Conservation (phyloP, 2,329 filamentous ascomycete genomes). For the Coleophoma eucalyptorum region DNA sequence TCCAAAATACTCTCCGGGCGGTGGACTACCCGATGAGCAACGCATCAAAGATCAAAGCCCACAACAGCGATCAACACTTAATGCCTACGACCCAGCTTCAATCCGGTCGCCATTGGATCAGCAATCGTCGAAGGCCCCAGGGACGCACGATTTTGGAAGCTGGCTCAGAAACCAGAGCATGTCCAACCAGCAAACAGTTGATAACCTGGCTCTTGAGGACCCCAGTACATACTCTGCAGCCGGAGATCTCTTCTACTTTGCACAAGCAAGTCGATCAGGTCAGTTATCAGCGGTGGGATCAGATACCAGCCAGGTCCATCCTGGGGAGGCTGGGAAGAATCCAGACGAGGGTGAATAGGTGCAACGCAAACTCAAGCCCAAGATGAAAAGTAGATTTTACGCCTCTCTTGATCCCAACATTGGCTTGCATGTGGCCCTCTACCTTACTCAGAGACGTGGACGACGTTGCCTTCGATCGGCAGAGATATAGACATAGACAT, state of each 20-base stretch:
- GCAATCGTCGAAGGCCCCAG: background rate
- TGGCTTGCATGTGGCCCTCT: no score
- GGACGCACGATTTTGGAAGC: background rate
- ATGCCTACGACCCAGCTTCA: background rate
- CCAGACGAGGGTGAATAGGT: no score
- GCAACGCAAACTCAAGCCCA: no score
- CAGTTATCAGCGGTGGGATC: no score
- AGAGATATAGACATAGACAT: no score
- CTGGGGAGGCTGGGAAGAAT: no score
- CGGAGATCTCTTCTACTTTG: background rate
- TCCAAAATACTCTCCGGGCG: no score
- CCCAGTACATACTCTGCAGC: background rate
- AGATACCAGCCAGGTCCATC: no score
- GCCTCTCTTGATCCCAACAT: no score
- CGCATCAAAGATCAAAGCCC: background rate
- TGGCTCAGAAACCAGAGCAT: background rate
- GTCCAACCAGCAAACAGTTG: background rate
- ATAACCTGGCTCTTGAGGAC: background rate
- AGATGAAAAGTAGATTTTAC: no score
- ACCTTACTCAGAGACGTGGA: no score
- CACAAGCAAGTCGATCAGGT: background rate
- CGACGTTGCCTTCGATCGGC: no score
- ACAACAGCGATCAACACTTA: background rate
- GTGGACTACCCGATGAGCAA: background rate
- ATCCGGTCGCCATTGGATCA: background rate